A percentile compares a stretch with the other conserved stretches of the same genome.
Conservation (phyloP, 139 green algal species). For the Asterochloris sp. region DNA sequence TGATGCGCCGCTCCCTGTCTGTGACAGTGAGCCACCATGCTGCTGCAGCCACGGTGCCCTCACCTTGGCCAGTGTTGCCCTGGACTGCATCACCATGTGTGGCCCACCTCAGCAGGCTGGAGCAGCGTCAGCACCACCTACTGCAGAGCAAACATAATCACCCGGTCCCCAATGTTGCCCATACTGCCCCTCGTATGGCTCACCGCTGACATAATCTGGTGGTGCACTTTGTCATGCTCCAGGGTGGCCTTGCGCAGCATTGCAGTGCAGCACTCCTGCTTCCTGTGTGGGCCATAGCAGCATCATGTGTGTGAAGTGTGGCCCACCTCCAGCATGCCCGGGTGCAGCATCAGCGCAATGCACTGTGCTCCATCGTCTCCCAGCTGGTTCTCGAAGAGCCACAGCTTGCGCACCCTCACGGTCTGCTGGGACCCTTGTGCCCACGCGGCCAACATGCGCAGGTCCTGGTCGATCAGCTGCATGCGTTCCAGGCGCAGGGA, state of each 20-base stretch:
- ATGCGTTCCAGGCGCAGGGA: conserved; percentile 53
- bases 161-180: background rate
- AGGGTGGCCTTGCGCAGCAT: background rate
- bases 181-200: background rate
- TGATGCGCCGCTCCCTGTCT: too few species aligned
- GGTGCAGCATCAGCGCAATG: conserved; percentile 35
- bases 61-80: too few species aligned
- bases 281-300: background rate
- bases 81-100: too few species aligned
- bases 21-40: too few species aligned
- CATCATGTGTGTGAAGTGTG: background rate
- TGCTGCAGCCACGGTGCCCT: too few species aligned
- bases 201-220: background rate
- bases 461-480: conserved; percentile 49
- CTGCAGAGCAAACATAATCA: background rate
- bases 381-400: conserved; percentile 76
- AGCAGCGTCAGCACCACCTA: background rate
- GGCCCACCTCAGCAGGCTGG: too few species aligned
- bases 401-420: conserved; percentile 51
- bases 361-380: conserved; percentile 49
- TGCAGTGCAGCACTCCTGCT: background rate
- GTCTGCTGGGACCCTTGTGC: background rate
- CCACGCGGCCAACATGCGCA: conserved; percentile 41
- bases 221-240: too few species aligned
- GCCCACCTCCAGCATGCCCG: conserved; percentile 13